phyloP scores from a whole-genome alignment of 148 eudicot species.

The Linanthus parryae region DNA sequence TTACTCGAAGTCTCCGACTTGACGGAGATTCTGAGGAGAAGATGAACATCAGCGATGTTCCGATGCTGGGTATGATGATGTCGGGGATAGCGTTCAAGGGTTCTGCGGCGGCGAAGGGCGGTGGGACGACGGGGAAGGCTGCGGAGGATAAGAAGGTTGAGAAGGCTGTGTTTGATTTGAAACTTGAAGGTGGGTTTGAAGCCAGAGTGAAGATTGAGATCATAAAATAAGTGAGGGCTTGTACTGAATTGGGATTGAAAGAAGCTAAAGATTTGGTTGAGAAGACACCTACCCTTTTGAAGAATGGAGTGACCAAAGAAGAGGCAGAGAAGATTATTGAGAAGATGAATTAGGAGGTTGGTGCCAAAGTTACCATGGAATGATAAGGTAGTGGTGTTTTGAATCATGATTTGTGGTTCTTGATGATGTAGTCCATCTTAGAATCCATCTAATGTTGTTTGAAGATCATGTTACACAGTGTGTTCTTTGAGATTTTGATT shows the following conservation, averaged over 20 bases:
- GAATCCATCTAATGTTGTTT: too few species aligned
- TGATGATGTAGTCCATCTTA: too few species aligned
- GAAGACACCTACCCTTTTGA: slow-evolving; percentile 79
- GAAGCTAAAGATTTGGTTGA: slow-evolving; percentile 91
- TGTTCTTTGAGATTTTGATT: too few species aligned
- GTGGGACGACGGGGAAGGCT: slow-evolving; percentile 22
- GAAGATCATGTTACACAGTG: too few species aligned
- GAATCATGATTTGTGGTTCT: too few species aligned
- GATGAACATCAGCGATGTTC: slow-evolving; percentile 57
- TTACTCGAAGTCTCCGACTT: slow-evolving; percentile 61
- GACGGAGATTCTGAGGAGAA: slow-evolving; percentile 51
- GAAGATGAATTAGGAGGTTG: slow-evolving; percentile 76
- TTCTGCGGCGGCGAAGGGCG: slow-evolving; percentile 17
- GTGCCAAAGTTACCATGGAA: slow-evolving; percentile 76
- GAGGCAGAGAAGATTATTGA: slow-evolving; percentile 80
- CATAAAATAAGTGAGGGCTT: slow-evolving; percentile 80
- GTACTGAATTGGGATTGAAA: slow-evolving; percentile 76
- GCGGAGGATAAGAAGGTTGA: slow-evolving; percentile 45
- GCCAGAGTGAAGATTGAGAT: slow-evolving; percentile 66
- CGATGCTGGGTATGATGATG: slow-evolving; percentile 75
- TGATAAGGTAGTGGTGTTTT: too few species aligned
- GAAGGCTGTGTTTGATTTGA: slow-evolving; percentile 80
- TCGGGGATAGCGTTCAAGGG: slow-evolving; percentile 78
- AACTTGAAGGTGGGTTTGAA: slow-evolving; percentile 75
- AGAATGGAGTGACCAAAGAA: slow-evolving; percentile 74